Conservation (phyloP, 768 basidiomycete genomes). For the Panellus pusillus region DNA sequence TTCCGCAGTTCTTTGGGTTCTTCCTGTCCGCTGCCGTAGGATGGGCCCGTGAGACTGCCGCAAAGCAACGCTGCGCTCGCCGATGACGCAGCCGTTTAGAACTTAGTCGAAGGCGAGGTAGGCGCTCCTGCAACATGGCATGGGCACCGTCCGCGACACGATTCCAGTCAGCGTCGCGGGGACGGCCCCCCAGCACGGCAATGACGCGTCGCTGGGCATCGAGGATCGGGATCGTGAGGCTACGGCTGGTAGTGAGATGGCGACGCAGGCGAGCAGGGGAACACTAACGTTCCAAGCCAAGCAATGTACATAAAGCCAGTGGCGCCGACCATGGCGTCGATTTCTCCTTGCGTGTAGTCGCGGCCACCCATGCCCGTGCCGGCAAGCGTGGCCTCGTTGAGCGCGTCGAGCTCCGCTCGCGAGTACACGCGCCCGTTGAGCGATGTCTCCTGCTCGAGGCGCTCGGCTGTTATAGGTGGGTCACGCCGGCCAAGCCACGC, state of each 20-base stretch:
- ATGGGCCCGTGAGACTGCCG: not conserved
- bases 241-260: too few species aligned
- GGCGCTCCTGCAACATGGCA: not conserved
- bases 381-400: not conserved
- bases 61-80: not conserved
- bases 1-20: conserved; percentile 1
- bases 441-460: too few species aligned
- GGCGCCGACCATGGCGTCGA: not conserved
- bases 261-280: too few species aligned
- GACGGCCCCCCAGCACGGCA: conserved; percentile 7
- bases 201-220: not conserved
- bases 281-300: too few species aligned
- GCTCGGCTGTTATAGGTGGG: too few species aligned
- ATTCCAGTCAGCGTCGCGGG: not conserved
- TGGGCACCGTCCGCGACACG: not conserved
- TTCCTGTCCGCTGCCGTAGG: conserved; percentile 1
- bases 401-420: too few species aligned
- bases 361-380: not conserved
- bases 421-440: too few species aligned
- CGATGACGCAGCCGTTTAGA: not conserved
- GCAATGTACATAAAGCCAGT: conserved; percentile 1
- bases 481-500: too few species aligned
- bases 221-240: conserved; percentile 6
- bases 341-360: not conserved
- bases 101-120: not conserved